Evolutionary conservation across 1,139 yeast genomes (phyloP), one percentile per base, ranked within the genome.

Genomic region (Magnusiomyces tetraspermus): DNA sequence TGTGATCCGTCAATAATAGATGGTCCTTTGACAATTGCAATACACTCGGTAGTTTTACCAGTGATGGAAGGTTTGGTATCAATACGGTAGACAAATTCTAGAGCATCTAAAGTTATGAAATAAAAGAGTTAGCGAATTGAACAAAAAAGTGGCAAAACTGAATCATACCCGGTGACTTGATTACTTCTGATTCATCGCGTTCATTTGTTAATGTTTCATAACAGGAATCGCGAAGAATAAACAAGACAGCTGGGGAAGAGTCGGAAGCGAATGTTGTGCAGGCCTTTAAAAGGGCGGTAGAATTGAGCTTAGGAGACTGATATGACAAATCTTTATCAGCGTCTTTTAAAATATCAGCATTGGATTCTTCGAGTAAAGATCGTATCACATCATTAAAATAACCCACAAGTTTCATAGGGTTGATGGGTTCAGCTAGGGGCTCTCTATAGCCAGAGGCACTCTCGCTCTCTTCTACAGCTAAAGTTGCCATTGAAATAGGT

Each of bases 21-120:
- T 41, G 70, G 71, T 10, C 71, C 71, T 58, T 80, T 80, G 48
- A 79, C 71, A 23, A 79, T 57, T 1, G 76, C 77, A 19, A 73
- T 51, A 4, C 63, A 54, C 11, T 62, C 59, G 4, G 56, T 53
- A 2, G 66, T 52, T 13, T 46, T 41, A 15, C 33, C 33, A 11
- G 48, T 48, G 31, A 50, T 49, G 8, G 57, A 48, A 19, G 53
- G 46, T 37, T 49, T 54, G 10, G 57, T 54, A 24, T 54, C 57
- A 11, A 54, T 41, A 31, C 57, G 48, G 44, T 54, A 54, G 3
- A 47, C 19, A 41, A 38, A 50, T 13, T 43, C 28, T 4, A 30
- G 4, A 2, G 17, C 4, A 22, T 41, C 28, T 19, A 5, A 8
- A 21, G 21, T 41, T 22, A 41, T 11, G 13, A 22, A 23, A 23